These are phyloP conservation scores for Canavalia gladiata DNA, from an alignment of 306 rosid species.

Conservation along the genomic window DNA sequence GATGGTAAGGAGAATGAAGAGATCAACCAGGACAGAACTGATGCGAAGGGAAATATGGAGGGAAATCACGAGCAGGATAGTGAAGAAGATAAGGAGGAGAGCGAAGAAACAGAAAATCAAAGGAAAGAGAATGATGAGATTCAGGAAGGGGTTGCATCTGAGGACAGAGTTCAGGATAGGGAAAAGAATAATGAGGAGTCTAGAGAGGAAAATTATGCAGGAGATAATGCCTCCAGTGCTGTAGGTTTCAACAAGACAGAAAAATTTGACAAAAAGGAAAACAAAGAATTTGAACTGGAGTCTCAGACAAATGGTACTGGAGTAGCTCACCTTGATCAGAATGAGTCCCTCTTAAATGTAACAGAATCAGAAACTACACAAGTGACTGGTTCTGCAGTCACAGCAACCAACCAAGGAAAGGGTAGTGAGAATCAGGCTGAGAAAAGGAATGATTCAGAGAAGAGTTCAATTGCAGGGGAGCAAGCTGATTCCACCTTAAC, in stretches of 20 bases:
- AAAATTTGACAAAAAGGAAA: conserved; percentile 56
- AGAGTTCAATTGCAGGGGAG: background rate
- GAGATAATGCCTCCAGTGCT: conserved; percentile 70
- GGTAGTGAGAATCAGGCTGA: conserved; percentile 46
- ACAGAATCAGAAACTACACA: conserved; percentile 40
- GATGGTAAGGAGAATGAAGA: conserved; percentile 47
- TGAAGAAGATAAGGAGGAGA: conserved; percentile 50
- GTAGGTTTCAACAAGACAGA: conserved; percentile 55
- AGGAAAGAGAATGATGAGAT: conserved; percentile 55
- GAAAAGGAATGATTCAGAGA: background rate
- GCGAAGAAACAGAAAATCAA: conserved; percentile 43
- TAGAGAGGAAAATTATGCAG: conserved; percentile 62
- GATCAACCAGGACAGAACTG: conserved; percentile 34
- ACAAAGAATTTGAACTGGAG: conserved; percentile 49
- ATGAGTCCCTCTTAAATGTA: conserved; percentile 45
- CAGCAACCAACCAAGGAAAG: conserved; percentile 44
- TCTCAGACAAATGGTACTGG: conserved; percentile 44
- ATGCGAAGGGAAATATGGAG: conserved; percentile 40
- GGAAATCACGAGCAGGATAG: conserved; percentile 36
- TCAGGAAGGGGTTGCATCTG: conserved; percentile 51
- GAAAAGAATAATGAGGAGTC: conserved; percentile 51
- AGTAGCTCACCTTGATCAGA: conserved; percentile 45
- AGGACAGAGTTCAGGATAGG: conserved; percentile 54
- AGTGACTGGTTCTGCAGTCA: conserved; percentile 37
- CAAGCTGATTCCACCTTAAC: conserved; percentile 53